Conservation (phyloP, 768 basidiomycete genomes). For the Leccinum longicurvipes region DNA sequence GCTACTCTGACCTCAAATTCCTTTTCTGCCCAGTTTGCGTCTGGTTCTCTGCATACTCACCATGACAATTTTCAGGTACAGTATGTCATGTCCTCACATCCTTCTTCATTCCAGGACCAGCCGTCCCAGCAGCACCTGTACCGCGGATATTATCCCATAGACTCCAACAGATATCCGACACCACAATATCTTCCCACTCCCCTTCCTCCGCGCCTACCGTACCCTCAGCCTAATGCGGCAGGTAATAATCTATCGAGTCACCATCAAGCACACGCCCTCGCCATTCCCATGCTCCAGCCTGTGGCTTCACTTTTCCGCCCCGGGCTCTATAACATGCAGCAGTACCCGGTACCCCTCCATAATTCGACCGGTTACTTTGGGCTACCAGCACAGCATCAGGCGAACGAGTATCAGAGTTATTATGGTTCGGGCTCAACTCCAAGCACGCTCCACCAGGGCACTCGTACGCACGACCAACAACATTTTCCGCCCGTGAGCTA, state of each 20-base stretch:
- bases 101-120: constrained; percentile 28
- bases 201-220: constrained; percentile 34
- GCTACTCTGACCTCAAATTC: constrained; percentile 24
- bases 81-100: constrained; percentile 47
- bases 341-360: constrained; percentile 17
- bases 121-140: constrained; percentile 32
- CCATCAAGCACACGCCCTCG: constrained; percentile 19
- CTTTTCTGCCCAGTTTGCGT: constrained; percentile 18
- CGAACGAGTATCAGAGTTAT: constrained; percentile 49
- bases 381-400: constrained; percentile 37
- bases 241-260: constrained; percentile 25
- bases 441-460: constrained; percentile 27
- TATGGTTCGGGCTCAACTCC: constrained; percentile 32
- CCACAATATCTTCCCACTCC: constrained; percentile 42
- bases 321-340: constrained; percentile 24
- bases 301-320: constrained; percentile 17
- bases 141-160: constrained; percentile 35
- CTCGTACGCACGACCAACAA: constrained; percentile 30
- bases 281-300: constrained; percentile 23
- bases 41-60: constrained; percentile 33
- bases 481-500: constrained; percentile 32
- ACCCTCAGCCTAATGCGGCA: constrained; percentile 38
- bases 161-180: constrained; percentile 38
- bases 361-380: constrained; percentile 34
- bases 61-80: constrained; percentile 38